phyloP scores from a whole-genome alignment of 2,329 filamentous ascomycete genomes.

The Colletotrichum orbiculare region DNA sequence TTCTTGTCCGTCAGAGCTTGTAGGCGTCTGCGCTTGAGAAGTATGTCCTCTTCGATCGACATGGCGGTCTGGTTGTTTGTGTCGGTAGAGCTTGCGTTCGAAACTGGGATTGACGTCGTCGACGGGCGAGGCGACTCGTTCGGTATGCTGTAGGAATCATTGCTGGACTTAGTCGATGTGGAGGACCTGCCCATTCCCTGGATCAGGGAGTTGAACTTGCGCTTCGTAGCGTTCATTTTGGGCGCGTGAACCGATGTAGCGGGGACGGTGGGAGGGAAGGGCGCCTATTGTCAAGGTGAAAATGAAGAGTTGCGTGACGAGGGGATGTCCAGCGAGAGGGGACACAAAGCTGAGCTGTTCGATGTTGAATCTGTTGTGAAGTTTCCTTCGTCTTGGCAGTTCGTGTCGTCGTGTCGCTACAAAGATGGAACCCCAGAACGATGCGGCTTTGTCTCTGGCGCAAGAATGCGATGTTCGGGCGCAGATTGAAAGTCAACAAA shows the following conservation, averaged over 20 bases:
- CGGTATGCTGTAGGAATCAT: conserved; percentile 21
- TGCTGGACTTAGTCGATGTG: conserved; percentile 38
- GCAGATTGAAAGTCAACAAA: conserved; percentile 36
- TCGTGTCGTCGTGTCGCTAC: conserved; percentile 9
- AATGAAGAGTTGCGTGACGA: neutral
- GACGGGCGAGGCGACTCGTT: conserved; percentile 38
- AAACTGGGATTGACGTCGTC: conserved; percentile 30
- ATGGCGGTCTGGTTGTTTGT: conserved; percentile 27
- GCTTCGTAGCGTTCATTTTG: conserved; percentile 80
- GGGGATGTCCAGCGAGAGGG: too few relatives aligned
- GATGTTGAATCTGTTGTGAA: neutral
- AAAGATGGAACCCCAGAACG: conserved; percentile 13
- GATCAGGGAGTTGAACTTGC: conserved; percentile 82
- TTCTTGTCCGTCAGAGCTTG: conserved; percentile 38
- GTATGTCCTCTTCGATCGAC: conserved; percentile 52
- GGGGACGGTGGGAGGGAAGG: neutral
- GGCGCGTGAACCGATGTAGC: conserved; percentile 23
- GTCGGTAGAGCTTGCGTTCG: conserved; percentile 20
- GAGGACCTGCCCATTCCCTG: conserved; percentile 66
- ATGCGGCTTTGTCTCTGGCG: conserved; percentile 17
- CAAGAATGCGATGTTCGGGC: conserved; percentile 9
- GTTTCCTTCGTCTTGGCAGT: neutral
- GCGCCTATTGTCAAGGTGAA: neutral
- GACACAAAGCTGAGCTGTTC: too few relatives aligned
- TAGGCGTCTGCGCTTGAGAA: conserved; percentile 65